Base-by-base conservation (phyloP, 2,329 filamentous ascomycete species). In the Orbilia oligospora region DNA sequence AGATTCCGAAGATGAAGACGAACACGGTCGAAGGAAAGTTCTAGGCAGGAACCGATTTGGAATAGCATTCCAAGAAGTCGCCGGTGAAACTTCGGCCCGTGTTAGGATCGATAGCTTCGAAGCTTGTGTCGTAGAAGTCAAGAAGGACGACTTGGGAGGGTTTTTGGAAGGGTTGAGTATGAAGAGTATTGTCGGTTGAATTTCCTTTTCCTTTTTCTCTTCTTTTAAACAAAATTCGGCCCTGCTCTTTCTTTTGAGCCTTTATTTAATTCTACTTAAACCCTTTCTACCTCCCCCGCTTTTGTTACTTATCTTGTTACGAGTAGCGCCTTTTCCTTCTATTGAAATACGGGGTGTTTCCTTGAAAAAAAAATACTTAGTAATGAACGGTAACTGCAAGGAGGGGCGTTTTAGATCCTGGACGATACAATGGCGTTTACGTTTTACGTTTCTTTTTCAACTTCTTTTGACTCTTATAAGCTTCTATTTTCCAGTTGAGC, bases 101-200 rank as follows among this genome's bases (percentile, higher is more conserved):
- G 94, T 98, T 20, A 88, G 94, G 77, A 97, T 97, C 83, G 96
- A 99, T 85, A 97, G 93, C 84, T 99, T 99, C 83, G 96, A 99
- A 85, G 93, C 97, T 84, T 97, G 93, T 83, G 96, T 98, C 6
- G 94, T 98, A 56, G 96, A 99, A 84, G 95, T 99, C n/a, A 91
- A 91, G 85, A 97, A 97, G 86, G 96, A 98, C 83, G 96, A 98
- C 85, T 86, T 99, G 30, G 90, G 90, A 16, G 93, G 91, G 0
- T 99, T 99, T 84, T 86, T 99, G 81, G 96, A 99, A 86, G 91
- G 91, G 71, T 85, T 99, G 83, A 97, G 94, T 85, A 91, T 94
- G 88, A 97, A 97, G 88, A 91, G 91, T 55, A 78, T 78, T 71
- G 94, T 98, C 18, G 91, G 68, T 22, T 78, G n/a, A 44, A 41